phyloP scores from a whole-genome alignment of 495 filamentous ascomycete genomes.

The Letharia columbiana region DNA sequence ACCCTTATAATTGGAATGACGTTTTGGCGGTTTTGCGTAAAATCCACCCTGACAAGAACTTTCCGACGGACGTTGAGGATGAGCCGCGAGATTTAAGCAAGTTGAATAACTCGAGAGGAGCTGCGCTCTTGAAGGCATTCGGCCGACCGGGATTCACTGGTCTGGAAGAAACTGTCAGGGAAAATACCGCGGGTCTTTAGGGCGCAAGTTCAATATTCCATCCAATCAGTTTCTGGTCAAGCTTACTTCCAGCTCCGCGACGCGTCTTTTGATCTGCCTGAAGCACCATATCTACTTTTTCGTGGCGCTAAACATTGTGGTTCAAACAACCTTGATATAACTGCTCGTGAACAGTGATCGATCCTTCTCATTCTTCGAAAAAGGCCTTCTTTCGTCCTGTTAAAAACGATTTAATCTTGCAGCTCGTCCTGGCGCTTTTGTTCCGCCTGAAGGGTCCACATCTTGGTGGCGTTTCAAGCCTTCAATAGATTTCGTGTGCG shows the following conservation, averaged over 20 bases:
- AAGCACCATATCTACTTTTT: background rate
- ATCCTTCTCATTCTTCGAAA: too few relatives aligned
- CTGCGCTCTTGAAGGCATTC: slow-evolving; percentile 22
- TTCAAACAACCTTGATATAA: too few relatives aligned
- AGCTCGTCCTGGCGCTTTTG: background rate
- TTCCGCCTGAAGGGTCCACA: background rate
- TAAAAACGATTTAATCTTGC: too few relatives aligned
- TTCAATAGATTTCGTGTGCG: background rate
- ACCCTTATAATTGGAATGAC: slow-evolving; percentile 32
- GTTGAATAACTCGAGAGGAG: slow-evolving; percentile 20
- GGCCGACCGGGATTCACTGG: slow-evolving; percentile 21
- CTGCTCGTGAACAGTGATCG: background rate
- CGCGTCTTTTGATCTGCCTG: background rate
- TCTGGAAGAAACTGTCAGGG: slow-evolving; percentile 17
- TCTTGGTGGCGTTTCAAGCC: background rate
- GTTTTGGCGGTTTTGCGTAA: slow-evolving; percentile 24
- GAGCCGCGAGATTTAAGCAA: slow-evolving; percentile 25
- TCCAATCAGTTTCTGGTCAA: background rate
- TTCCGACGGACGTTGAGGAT: slow-evolving; percentile 24
- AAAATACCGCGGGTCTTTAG: slow-evolving; percentile 6
- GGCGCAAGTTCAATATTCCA: background rate
- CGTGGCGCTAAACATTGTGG: background rate
- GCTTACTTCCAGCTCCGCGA: background rate
- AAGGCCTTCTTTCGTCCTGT: too few relatives aligned
- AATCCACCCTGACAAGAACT: slow-evolving; percentile 24